Percentiles rank a stretch among this genome's conserved stretches.
These are phyloP conservation scores for Telopea speciosissima DNA, from an alignment of 177 flowering plant species.

Conservation along the genomic window DNA sequence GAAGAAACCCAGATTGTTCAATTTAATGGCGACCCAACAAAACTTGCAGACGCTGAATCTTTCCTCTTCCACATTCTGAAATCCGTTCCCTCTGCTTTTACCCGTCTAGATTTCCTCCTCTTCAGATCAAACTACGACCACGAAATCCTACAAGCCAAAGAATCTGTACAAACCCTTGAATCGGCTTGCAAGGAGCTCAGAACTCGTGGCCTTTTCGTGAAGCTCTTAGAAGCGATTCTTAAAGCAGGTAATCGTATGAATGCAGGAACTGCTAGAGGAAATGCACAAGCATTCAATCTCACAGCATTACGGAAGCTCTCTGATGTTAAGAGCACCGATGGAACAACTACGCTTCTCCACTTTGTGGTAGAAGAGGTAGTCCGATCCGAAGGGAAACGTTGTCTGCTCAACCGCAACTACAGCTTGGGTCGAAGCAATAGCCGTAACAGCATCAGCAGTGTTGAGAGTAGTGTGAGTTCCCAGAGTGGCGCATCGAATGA, in stretches of 20 bases:
- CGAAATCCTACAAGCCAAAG: constrained; percentile 51
- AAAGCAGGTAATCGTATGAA: constrained; percentile 86
- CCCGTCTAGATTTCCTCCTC: constrained; percentile 66
- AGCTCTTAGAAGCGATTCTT: constrained; percentile 80
- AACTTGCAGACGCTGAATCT: constrained; percentile 78
- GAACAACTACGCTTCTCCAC: constrained; percentile 73
- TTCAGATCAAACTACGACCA: constrained; percentile 51
- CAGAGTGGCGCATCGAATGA: constrained; percentile 26
- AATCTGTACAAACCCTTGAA: constrained; percentile 59
- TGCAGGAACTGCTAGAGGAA: constrained; percentile 82
- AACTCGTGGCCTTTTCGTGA: constrained; percentile 60
- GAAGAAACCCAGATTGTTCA: constrained; percentile 45
- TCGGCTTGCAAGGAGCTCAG: constrained; percentile 64
- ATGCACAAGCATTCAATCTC: constrained; percentile 79
- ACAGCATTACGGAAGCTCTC: constrained; percentile 60
- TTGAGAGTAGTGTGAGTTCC: constrained; percentile 3
- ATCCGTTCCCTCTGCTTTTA: constrained; percentile 61
- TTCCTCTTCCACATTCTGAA: constrained; percentile 60
- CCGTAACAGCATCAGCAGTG: constrained; percentile 15
- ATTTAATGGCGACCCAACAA: constrained; percentile 47
- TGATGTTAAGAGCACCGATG: constrained; percentile 74
- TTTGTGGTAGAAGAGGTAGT: constrained; percentile 82
- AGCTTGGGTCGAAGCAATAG: constrained; percentile 37
- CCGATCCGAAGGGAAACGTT: constrained; percentile 66
- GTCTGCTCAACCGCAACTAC: constrained; percentile 42